Conservation (phyloP, 768 basidiomycete species). For the Rossbeevera mucosa region DNA sequence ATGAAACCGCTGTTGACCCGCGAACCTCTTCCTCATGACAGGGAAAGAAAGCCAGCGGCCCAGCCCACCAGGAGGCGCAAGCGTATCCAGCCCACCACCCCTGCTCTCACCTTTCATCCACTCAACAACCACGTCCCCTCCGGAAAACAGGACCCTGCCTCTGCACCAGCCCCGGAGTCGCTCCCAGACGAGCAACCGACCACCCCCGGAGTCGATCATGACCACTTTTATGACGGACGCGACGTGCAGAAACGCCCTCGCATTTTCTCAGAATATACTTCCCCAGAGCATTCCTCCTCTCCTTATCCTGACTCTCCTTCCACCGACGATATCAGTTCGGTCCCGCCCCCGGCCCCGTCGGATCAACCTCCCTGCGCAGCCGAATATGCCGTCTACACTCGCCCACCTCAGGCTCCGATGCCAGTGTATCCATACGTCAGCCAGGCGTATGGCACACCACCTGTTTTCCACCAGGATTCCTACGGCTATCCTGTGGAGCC, state of each 20-base stretch:
- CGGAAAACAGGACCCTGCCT: slow-evolving; percentile 18
- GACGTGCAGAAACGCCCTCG: slow-evolving; percentile 18
- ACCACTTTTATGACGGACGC: slow-evolving; percentile 6
- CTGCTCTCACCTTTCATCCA: slow-evolving; percentile 21
- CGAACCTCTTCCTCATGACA: slow-evolving; percentile 21
- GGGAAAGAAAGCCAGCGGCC: slow-evolving; percentile 19
- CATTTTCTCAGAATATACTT: slow-evolving; percentile 5
- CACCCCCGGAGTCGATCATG: slow-evolving; percentile 6
- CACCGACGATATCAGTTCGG: slow-evolving; percentile 15
- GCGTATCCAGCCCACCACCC: slow-evolving; percentile 15
- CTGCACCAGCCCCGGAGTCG: slow-evolving; percentile 8
- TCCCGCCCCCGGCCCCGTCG: slow-evolving; percentile 13
- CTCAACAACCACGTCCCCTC: slow-evolving; percentile 15
- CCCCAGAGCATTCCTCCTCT: slow-evolving; percentile 4
- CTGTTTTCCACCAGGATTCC: slow-evolving; percentile 8
- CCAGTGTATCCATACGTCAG: neutral
- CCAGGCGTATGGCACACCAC: slow-evolving; percentile 6
- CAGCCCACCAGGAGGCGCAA: slow-evolving; percentile 24
- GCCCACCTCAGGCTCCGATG: neutral
- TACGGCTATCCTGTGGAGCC: slow-evolving; percentile 10
- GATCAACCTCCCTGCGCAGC: slow-evolving; percentile 20
- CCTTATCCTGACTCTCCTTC: slow-evolving; percentile 11
- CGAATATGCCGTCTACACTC: slow-evolving; percentile 9
- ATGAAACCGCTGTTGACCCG: slow-evolving; percentile 17
- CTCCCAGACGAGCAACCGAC: slow-evolving; percentile 11